A percentile compares a stretch with the other conserved stretches of the same genome.
Conservation (phyloP, 2,329 filamentous ascomycete species). For the Apiospora kogelbergensis region DNA sequence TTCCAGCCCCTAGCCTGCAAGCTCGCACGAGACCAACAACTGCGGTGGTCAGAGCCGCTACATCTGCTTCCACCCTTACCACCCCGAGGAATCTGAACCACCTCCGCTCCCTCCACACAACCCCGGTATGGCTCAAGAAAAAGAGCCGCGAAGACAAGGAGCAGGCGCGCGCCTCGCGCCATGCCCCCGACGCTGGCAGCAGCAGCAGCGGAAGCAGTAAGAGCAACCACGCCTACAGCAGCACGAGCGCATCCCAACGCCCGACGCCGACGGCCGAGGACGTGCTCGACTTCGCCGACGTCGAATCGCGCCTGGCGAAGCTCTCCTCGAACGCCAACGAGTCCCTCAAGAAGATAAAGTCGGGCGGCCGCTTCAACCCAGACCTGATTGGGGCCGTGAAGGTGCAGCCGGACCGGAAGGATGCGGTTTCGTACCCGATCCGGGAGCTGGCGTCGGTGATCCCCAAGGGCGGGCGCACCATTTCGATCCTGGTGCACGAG, state of each 20-base stretch:
- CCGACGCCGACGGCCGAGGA: slow-evolving; percentile 39
- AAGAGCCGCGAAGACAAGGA: not conserved
- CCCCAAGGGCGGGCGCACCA: slow-evolving; percentile 41
- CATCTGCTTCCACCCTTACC: not conserved
- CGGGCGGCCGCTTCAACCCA: slow-evolving; percentile 53
- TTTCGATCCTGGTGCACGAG: slow-evolving; percentile 40
- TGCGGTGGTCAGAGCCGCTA: not conserved
- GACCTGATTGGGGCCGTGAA: slow-evolving; percentile 46
- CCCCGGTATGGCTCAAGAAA: slow-evolving; percentile 8
- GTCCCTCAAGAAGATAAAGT: slow-evolving; percentile 41
- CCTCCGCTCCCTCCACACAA: slow-evolving; percentile 12
- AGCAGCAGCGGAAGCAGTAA: not conserved
- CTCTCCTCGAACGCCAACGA: slow-evolving; percentile 42
- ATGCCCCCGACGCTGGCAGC: not conserved
- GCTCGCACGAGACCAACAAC: slow-evolving; percentile 8
- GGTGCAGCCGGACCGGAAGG: slow-evolving; percentile 36
- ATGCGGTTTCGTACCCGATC: slow-evolving; percentile 44
- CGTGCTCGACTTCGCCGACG: slow-evolving; percentile 49
- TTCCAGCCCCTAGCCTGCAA: slow-evolving; percentile 10
- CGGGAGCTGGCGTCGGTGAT: slow-evolving; percentile 56
- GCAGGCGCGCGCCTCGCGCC: not conserved
- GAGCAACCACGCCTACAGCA: not conserved
- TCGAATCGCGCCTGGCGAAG: slow-evolving; percentile 42
- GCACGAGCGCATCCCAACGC: slow-evolving; percentile 17
- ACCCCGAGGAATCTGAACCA: not conserved